A percentile compares a stretch with the other conserved stretches of the same genome.
Conservation (phyloP, 441 rosid species). For the Hura crepitans region DNA sequence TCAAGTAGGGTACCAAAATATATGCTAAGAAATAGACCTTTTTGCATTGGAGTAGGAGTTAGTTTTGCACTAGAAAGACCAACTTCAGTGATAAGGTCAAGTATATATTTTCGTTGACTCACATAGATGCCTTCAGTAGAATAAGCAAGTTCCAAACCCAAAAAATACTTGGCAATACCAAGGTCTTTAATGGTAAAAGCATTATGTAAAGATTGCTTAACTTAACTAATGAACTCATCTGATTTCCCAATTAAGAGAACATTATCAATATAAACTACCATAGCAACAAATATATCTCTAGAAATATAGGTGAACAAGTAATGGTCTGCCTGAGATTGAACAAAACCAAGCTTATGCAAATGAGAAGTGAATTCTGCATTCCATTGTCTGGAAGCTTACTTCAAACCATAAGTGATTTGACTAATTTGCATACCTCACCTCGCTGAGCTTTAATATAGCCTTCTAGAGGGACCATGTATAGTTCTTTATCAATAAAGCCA, state of each 20-base stretch:
- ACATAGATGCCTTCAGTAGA: not conserved
- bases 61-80: not conserved
- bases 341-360: no score
- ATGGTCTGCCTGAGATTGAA: not conserved
- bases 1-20: no score
- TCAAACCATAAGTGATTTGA: not conserved
- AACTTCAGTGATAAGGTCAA: not conserved
- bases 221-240: not conserved
- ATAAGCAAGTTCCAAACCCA: not conserved
- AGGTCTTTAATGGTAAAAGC: not conserved
- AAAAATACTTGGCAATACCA: not conserved
- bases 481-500: not conserved
- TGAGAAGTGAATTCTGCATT: no score
- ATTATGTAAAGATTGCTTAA: no score
- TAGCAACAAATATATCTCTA: not conserved
- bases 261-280: no score
- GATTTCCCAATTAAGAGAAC: not conserved
- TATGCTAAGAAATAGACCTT: no score
- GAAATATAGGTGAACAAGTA: no score
- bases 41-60: no score
- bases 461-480: not conserved
- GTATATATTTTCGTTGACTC: not conserved
- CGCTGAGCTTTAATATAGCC: not conserved
- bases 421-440: rapidly evolving
- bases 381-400: not conserved